These are phyloP conservation scores for Trypanosoma theileri DNA, from an alignment of 208 protist genomes.

Conservation along the genomic window DNA sequence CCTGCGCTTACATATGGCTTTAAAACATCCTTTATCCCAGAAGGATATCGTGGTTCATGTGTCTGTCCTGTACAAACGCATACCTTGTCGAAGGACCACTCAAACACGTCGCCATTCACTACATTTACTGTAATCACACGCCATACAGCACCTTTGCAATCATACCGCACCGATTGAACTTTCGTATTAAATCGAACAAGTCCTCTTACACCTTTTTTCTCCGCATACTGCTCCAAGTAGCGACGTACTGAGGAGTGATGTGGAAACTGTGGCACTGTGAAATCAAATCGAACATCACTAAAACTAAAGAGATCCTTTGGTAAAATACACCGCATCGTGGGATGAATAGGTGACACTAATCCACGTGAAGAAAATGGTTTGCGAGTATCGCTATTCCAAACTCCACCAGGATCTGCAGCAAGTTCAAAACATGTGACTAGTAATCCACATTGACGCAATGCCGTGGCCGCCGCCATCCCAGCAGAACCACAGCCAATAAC, in stretches of 20 bases:
- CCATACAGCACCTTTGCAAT: constrained; percentile 47
- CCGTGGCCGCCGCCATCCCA: constrained; percentile 71
- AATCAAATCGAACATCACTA: constrained; percentile 83
- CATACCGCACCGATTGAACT: constrained; percentile 74
- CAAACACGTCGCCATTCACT: constrained; percentile 82
- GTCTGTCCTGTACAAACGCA: constrained; percentile 87
- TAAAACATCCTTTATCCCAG: constrained; percentile 41
- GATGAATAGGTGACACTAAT: constrained; percentile 75
- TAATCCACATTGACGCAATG: constrained; percentile 70
- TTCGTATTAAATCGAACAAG: constrained; percentile 89
- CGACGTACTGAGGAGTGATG: constrained; percentile 80
- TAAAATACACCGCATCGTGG: constrained; percentile 79
- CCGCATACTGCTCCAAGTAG: constrained; percentile 76
- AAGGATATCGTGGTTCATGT: constrained; percentile 74
- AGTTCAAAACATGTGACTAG: constrained; percentile 89
- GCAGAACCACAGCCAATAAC: constrained; percentile 88
- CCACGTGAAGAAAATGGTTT: constrained; percentile 69
- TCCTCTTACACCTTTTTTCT: constrained; percentile 58
- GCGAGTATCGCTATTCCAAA: constrained; percentile 71
- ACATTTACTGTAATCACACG: constrained; percentile 88
- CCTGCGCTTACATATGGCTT: constrained; percentile 44
- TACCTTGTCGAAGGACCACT: constrained; percentile 85
- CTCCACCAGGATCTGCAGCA: constrained; percentile 57
- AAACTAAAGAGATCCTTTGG: constrained; percentile 89
- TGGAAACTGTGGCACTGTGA: constrained; percentile 78